Conservation (phyloP, 768 basidiomycete species). For the Plicaturopsis crispa region DNA sequence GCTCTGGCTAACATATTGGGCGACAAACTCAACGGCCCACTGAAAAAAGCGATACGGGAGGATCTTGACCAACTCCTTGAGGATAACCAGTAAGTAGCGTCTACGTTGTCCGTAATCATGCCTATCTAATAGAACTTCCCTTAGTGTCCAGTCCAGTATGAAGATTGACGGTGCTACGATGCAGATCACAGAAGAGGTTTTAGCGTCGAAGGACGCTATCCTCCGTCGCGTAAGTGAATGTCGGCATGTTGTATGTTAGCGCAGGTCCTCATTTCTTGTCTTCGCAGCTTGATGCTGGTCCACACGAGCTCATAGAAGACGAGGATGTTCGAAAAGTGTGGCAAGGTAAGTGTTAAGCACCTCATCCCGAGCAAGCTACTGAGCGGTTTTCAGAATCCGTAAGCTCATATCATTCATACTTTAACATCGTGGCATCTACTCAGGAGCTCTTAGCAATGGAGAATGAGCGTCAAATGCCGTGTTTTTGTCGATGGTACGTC, state of each 20-base stretch:
- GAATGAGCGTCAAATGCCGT: constrained; percentile 15
- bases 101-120: too few relatives aligned
- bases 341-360: constrained; percentile 11
- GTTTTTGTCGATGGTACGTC: constrained; percentile 16
- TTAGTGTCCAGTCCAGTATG: constrained; percentile 13
- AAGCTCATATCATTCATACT: neutral
- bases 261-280: neutral
- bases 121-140: too few relatives aligned
- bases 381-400: constrained; percentile 13
- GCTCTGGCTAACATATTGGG: too few relatives aligned
- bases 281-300: constrained; percentile 14
- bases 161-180: constrained; percentile 9
- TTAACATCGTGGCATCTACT: neutral
- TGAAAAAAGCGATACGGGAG: constrained; percentile 4
- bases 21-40: constrained; percentile 3
- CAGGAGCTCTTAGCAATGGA: constrained; percentile 10
- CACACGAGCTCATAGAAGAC: constrained; percentile 16
- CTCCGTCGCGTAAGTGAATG: constrained; percentile 7
- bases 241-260: neutral
- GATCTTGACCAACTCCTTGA: constrained; percentile 5
- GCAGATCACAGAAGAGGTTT: constrained; percentile 11
- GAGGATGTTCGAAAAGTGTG: constrained; percentile 14
- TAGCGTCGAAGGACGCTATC: constrained; percentile 9
- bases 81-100: constrained; percentile 7
- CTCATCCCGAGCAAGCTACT: neutral